Evolutionary conservation across 1,284 basidiomycete species (phyloP), one percentile per base, ranked within the genome.

Genomic region (Papiliotrema fonsecae): DNA sequence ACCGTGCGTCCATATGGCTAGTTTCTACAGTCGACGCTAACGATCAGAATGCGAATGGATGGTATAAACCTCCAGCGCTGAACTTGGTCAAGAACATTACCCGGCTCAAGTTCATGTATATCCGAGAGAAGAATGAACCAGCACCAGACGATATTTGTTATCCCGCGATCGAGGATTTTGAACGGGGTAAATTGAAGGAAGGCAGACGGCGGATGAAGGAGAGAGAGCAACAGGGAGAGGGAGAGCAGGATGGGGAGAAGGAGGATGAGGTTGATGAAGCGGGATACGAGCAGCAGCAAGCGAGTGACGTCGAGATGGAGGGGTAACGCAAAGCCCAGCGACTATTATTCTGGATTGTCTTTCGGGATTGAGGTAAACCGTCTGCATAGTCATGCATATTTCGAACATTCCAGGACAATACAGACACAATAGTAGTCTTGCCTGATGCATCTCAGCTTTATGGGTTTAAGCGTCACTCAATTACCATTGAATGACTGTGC

Each of bases 61-160:
- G 89, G 89, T 94, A 86, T 64, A 81, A 81, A 1, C 77, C 81
- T 0, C 79, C 82, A 51, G 80, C 83, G 5, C 78, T 91, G 50
- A 86, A 88, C 55, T 80, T 82, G 48, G 90, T 94, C 72, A 90
- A 89, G 69, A 80, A 79, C 2, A 79, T 94, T 43, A 77, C 93
- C n/a, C 79, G 88, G 31, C 82, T 86, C 67, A 92, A 92, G 66
- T 93, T 89, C 75, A 86, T 87, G 70, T 82, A 84, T 10, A 72
- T 91, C n/a, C 76, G 89, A 2, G 82, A 88, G 58, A 60, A 47
- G 9, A 54, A 59, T 30, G 47, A 51, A 27, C 56, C 59, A 34
- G 60, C 65, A 1, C 57, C 58, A 18, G 59, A 64, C 32, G 42
- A 37, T 13, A 13, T 59, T 19, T 65, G 60, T 40, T 48, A 48